These are phyloP conservation scores for Inga leiocalycina DNA, from an alignment of 306 rosid genomes.

Conservation along the genomic window DNA sequence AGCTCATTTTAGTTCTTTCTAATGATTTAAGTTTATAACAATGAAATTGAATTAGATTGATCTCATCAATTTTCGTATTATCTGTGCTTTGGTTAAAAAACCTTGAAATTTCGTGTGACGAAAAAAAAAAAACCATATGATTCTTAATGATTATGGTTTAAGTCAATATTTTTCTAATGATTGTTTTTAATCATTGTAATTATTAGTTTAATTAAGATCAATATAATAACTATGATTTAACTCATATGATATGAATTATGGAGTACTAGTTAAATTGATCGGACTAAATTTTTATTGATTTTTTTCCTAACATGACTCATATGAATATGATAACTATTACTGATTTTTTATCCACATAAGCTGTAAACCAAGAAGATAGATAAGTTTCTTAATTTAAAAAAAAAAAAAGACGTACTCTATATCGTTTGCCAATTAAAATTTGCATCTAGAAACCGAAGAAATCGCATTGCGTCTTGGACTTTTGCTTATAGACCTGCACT, in stretches of 20 bases:
- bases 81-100: neutral
- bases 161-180: neutral
- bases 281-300: neutral
- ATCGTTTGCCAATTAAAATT: neutral
- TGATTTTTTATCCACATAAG: neutral
- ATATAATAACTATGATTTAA: neutral
- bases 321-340: neutral
- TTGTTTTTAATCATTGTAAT: neutral
- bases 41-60: neutral
- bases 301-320: neutral
- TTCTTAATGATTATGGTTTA: neutral
- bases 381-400: neutral
- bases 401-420: no score
- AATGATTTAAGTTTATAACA: no score
- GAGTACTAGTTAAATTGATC: neutral
- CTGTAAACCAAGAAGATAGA: neutral
- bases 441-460: constrained; percentile 8
- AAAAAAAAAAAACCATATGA: neutral
- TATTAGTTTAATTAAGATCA: neutral
- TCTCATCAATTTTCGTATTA: neutral
- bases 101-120: neutral
- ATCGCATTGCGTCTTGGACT: neutral
- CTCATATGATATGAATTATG: neutral
- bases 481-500: neutral
- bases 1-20: neutral